phyloP scores from a whole-genome alignment of 768 basidiomycete genomes.

The Coprinopsis cinerea region DNA sequence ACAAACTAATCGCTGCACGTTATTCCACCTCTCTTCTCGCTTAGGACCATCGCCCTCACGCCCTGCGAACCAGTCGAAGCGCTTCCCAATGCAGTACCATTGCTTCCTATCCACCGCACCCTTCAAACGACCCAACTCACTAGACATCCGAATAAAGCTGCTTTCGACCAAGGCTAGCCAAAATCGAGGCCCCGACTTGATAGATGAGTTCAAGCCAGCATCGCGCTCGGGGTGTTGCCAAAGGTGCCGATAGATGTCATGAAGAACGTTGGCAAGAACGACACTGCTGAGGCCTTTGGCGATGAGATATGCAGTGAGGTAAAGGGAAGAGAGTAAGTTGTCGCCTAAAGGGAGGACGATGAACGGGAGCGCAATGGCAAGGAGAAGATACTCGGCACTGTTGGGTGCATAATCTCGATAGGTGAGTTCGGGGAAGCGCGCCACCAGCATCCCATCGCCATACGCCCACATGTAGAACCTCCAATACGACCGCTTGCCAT shows the following conservation, averaged over 20 bases:
- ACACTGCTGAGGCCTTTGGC: slow-evolving; percentile 7
- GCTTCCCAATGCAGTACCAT: slow-evolving; percentile 25
- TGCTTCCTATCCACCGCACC: slow-evolving; percentile 44
- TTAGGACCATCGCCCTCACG: slow-evolving; percentile 32
- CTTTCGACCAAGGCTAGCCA: slow-evolving; percentile 48
- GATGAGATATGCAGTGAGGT: slow-evolving; percentile 1
- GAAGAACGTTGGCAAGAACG: slow-evolving; percentile 35
- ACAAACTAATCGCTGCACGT: slow-evolving; percentile 20
- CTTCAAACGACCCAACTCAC: slow-evolving; percentile 41
- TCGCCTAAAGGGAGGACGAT: slow-evolving; percentile 15
- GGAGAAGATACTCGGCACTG: slow-evolving; percentile 39
- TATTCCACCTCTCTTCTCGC: slow-evolving; percentile 40
- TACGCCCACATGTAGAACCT: slow-evolving; percentile 55
- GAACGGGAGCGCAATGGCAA: slow-evolving; percentile 15
- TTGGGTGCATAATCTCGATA: slow-evolving; percentile 44
- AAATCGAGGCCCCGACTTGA: slow-evolving; percentile 20
- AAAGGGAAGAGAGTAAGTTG: too few relatives aligned
- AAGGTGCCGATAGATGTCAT: slow-evolving; percentile 46
- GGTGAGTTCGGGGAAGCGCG: slow-evolving; percentile 38
- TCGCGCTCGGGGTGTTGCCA: slow-evolving; percentile 33
- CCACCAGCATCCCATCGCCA: slow-evolving; percentile 49
- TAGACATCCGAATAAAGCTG: slow-evolving; percentile 43
- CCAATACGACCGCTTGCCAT: slow-evolving; percentile 39
- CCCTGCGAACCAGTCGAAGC: slow-evolving; percentile 56
- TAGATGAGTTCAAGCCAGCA: slow-evolving; percentile 20